phyloP scores from a whole-genome alignment of 495 filamentous ascomycete species.

The Lophium mytilinum region DNA sequence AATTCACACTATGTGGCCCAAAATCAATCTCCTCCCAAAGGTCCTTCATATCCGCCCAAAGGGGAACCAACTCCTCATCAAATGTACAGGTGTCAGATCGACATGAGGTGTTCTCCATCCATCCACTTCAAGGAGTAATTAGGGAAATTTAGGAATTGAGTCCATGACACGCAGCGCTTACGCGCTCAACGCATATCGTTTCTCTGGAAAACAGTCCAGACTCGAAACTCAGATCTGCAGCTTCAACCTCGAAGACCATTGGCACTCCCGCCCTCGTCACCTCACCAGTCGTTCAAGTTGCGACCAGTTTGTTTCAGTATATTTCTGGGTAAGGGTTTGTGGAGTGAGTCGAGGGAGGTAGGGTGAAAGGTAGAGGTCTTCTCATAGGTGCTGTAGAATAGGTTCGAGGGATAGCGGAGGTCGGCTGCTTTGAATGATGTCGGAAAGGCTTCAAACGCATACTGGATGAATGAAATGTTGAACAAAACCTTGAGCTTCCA shows the following conservation, averaged over 20 bases:
- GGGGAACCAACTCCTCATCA: too few species aligned
- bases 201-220: not conserved
- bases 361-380: constrained; percentile 7
- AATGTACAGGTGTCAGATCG: too few species aligned
- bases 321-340: not conserved
- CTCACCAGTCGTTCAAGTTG: too few species aligned
- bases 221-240: constrained; percentile 12
- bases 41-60: too few species aligned
- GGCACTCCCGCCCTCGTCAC: not conserved
- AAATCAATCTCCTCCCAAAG: too few species aligned
- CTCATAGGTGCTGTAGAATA: constrained; percentile 30
- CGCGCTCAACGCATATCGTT: constrained; percentile 25
- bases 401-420: constrained; percentile 18
- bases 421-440: constrained; percentile 20
- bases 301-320: too few species aligned
- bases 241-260: constrained; percentile 31
- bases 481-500: not conserved
- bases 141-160: too few species aligned
- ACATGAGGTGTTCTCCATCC: too few species aligned
- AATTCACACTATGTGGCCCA: too few species aligned
- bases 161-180: not conserved
- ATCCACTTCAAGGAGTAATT: too few species aligned
- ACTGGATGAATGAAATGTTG: not conserved
- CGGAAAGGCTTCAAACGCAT: constrained; percentile 13
- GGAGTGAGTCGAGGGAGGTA: not conserved